Conservation (phyloP, 768 basidiomycete species). For the Daedaleopsis nitida region DNA sequence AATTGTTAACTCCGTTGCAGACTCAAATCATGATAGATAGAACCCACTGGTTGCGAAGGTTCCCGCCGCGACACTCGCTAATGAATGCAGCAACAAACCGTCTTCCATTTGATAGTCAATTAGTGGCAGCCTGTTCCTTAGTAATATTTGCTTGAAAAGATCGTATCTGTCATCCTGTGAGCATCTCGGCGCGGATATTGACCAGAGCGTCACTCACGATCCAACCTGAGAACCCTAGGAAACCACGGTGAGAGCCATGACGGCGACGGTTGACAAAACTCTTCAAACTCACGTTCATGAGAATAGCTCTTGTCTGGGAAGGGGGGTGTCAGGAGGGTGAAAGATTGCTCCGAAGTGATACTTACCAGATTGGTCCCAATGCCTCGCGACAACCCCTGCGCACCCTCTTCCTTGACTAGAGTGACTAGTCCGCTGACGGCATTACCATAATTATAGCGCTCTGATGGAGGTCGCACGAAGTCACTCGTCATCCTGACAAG, state of each 20-base stretch:
- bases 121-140: slow-evolving; percentile 54
- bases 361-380: slow-evolving; percentile 74
- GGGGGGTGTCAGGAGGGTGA: slow-evolving; percentile 8
- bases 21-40: not conserved
- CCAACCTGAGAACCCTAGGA: slow-evolving; percentile 76
- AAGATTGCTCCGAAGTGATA: not conserved
- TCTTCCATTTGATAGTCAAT: slow-evolving; percentile 65
- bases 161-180: slow-evolving; percentile 58
- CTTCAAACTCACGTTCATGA: slow-evolving; percentile 69
- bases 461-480: slow-evolving; percentile 68
- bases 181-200: not conserved
- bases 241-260: slow-evolving; percentile 14
- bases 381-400: slow-evolving; percentile 69
- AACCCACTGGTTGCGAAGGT: slow-evolving; percentile 75
- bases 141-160: slow-evolving; percentile 64
- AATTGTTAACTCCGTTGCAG: not conserved
- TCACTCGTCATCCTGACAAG: slow-evolving; percentile 91
- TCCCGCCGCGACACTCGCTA: slow-evolving; percentile 69
- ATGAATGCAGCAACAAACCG: slow-evolving; percentile 64
- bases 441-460: slow-evolving; percentile 78
- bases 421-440: slow-evolving; percentile 70
- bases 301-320: slow-evolving; percentile 57
- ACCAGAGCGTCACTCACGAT: slow-evolving; percentile 57
- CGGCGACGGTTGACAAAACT: not conserved
- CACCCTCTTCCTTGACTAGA: slow-evolving; percentile 70